phyloP scores from a whole-genome alignment of 371 early-diverging fungal species.

The Catenaria anguillulae region DNA sequence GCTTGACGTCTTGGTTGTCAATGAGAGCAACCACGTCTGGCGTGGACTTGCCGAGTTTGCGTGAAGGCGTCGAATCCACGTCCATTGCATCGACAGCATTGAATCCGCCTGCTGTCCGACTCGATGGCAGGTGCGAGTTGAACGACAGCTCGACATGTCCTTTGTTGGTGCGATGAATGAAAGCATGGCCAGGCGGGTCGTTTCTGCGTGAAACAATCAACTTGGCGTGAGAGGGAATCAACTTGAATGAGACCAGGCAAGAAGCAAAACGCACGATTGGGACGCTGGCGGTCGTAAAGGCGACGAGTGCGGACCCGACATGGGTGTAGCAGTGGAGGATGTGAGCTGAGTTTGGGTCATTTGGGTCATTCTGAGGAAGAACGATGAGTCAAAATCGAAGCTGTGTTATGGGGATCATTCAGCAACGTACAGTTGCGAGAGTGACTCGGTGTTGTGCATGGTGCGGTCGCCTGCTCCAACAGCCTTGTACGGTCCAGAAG shows the following conservation, averaged over 20 bases:
- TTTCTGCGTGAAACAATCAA: too few relatives aligned
- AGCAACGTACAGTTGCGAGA: slow-evolving; percentile 1
- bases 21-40: slow-evolving; percentile 24
- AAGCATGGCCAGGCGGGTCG: neutral
- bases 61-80: slow-evolving; percentile 5
- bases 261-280: neutral
- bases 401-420: too few relatives aligned
- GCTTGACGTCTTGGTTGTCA: slow-evolving; percentile 32
- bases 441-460: neutral
- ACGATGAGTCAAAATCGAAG: too few relatives aligned
- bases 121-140: slow-evolving; percentile 16
- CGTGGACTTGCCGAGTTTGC: slow-evolving; percentile 8
- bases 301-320: too few relatives aligned
- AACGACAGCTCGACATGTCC: slow-evolving; percentile 21
- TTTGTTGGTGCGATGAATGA: slow-evolving; percentile 14
- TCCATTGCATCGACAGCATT: slow-evolving; percentile 13
- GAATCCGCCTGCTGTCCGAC: slow-evolving; percentile 10
- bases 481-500: neutral
- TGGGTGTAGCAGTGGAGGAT: neutral
- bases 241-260: too few relatives aligned
- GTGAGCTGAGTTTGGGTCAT: neutral
- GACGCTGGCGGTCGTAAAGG: neutral
- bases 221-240: too few relatives aligned
- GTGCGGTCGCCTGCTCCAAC: neutral
- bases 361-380: neutral